A percentile compares a stretch with the other conserved stretches of the same genome.
Evolutionary conservation across 139 green algal genomes (phyloP).

Genomic region (Klebsormidium nitens): DNA sequence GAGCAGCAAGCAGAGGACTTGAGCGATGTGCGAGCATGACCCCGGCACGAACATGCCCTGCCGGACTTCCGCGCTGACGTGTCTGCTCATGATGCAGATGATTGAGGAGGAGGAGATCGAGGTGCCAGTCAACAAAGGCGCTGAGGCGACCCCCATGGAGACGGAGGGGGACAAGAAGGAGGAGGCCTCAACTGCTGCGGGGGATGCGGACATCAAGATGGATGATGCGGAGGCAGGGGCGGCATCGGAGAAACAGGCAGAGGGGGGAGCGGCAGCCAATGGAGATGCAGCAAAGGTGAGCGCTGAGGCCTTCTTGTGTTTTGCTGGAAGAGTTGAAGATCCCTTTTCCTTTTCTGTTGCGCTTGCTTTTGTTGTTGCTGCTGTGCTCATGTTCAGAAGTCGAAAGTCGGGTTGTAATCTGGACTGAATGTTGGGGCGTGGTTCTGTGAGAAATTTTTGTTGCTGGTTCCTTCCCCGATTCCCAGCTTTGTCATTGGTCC

Average conservation of each 20-base stretch:
- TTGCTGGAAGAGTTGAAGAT: neutral
- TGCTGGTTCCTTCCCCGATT: too few species aligned
- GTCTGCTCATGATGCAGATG: too few species aligned
- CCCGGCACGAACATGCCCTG: neutral
- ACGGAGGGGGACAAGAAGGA: conserved; percentile 16
- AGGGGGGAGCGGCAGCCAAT: conserved; percentile 49
- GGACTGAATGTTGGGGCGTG: too few species aligned
- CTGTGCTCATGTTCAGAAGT: too few species aligned
- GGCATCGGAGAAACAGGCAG: neutral
- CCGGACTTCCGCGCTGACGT: too few species aligned
- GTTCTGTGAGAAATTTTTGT: too few species aligned
- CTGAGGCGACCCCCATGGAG: conserved; percentile 25
- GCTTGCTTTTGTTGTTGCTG: too few species aligned
- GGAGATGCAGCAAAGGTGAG: conserved; percentile 45
- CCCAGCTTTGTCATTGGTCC: too few species aligned
- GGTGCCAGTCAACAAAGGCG: conserved; percentile 39
- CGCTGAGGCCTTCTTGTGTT: conserved; percentile 7
- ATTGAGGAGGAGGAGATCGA: conserved; percentile 80
- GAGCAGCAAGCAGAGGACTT: neutral
- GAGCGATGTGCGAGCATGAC: neutral
- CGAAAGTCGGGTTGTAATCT: too few species aligned
- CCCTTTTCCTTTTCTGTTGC: too few species aligned
- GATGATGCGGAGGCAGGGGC: conserved; percentile 28
- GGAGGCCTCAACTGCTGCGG: conserved; percentile 38
- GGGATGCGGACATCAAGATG: conserved; percentile 35